A percentile compares a stretch with the other conserved stretches of the same genome.
Evolutionary conservation across 305 asterid genomes (phyloP).

Genomic region (Fraxinus angustifolia): DNA sequence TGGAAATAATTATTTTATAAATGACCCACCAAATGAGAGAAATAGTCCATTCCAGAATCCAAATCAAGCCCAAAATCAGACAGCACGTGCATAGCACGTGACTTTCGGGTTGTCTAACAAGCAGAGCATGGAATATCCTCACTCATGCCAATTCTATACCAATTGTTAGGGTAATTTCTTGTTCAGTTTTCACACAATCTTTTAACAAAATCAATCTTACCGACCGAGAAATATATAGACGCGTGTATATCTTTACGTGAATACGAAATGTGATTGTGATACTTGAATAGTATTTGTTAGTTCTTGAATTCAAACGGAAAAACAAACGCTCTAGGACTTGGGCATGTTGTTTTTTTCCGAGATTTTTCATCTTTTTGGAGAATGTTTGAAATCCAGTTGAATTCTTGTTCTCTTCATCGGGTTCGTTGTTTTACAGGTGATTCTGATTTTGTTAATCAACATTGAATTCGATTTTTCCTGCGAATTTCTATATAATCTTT

Average conservation of each 20-base stretch:
- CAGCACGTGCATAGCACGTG: slow-evolving; percentile 20
- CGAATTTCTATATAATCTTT: not conserved
- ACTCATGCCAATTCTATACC: slow-evolving; percentile 26
- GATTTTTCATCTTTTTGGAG: not conserved
- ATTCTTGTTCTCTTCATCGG: slow-evolving; percentile 24
- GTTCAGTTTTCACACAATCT: slow-evolving; percentile 21
- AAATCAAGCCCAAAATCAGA: not conserved
- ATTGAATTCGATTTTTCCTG: slow-evolving; percentile 12
- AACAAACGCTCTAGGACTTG: not conserved
- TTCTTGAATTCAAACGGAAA: slow-evolving; percentile 10
- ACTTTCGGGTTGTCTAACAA: not conserved
- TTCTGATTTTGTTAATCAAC: slow-evolving; percentile 11
- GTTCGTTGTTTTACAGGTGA: slow-evolving; percentile 23
- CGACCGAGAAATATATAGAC: not conserved
- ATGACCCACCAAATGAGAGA: slow-evolving; percentile 7
- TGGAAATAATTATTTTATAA: too few species aligned
- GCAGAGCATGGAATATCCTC: slow-evolving; percentile 32
- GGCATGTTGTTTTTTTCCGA: not conserved
- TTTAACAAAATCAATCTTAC: not conserved
- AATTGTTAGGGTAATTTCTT: slow-evolving; percentile 24
- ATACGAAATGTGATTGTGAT: not conserved
- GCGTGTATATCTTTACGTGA: not conserved
- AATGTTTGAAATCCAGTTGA: slow-evolving; percentile 13
- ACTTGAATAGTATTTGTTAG: slow-evolving; percentile 12
- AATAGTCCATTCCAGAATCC: slow-evolving; percentile 7